Evolutionary conservation across 768 basidiomycete species (phyloP).

Genomic region (Sporobolomyces phaffii): DNA sequence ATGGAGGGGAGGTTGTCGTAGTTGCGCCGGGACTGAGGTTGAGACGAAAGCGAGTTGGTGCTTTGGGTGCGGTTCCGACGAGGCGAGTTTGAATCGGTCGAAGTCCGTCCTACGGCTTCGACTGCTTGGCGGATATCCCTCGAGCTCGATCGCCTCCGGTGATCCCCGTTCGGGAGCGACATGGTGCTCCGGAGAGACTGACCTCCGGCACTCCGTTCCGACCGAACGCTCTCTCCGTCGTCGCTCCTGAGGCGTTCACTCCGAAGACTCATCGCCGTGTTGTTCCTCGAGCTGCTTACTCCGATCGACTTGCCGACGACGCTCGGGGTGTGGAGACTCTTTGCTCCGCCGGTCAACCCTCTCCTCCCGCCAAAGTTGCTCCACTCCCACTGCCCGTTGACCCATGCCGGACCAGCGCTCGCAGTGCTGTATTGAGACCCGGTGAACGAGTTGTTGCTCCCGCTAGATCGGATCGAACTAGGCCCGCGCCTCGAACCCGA

Average conservation of each 20-base stretch:
- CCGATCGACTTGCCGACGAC: slow-evolving; percentile 17
- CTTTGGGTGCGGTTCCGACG: background rate
- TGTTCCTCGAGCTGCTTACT: background rate
- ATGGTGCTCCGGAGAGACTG: background rate
- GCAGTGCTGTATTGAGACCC: background rate
- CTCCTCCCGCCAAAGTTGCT: slow-evolving; percentile 16
- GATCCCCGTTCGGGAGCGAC: background rate
- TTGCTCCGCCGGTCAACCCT: slow-evolving; percentile 23
- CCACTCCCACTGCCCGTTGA: slow-evolving; percentile 30
- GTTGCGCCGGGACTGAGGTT: background rate
- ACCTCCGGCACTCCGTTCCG: slow-evolving; percentile 4
- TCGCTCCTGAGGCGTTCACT: background rate
- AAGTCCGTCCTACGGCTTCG: background rate
- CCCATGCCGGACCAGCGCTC: slow-evolving; percentile 4
- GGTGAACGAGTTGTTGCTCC: background rate
- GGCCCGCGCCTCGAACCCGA: background rate
- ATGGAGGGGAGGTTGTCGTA: slow-evolving; percentile 4
- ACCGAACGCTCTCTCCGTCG: background rate
- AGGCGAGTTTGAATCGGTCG: background rate
- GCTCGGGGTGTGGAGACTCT: slow-evolving; percentile 15
- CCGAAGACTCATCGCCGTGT: background rate
- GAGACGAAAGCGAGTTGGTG: background rate
- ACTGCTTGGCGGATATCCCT: background rate
- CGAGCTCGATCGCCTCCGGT: background rate
- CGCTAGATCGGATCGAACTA: slow-evolving; percentile 12